phyloP scores from a whole-genome alignment of 1,284 basidiomycete genomes.

The Austroboletus novae-zelandiae region DNA sequence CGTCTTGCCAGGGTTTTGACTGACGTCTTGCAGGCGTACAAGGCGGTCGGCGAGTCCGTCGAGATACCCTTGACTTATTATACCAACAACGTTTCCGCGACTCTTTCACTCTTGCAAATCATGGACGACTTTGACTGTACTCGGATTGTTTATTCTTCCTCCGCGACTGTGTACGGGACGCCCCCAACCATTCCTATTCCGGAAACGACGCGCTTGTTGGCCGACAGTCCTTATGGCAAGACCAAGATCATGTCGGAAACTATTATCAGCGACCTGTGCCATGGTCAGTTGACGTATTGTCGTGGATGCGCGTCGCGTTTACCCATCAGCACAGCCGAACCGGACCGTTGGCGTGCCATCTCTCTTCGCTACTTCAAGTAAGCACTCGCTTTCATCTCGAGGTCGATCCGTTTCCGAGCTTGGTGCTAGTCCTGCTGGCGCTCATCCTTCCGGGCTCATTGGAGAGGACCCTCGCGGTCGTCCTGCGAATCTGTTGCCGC shows the following conservation, averaged over 20 bases:
- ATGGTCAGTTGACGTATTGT: constrained; percentile 46
- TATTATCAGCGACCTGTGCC: constrained; percentile 87
- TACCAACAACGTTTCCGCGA: constrained; percentile 86
- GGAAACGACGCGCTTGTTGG: constrained; percentile 85
- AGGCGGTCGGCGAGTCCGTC: constrained; percentile 97
- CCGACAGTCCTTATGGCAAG: constrained; percentile 93
- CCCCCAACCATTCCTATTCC: constrained; percentile 93
- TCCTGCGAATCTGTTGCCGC: constrained; percentile 92
- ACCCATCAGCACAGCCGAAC: constrained; percentile 51
- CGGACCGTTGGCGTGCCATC: constrained; percentile 73
- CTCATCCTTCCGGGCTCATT: constrained; percentile 93
- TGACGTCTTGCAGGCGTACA: constrained; percentile 70
- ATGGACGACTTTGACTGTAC: constrained; percentile 86
- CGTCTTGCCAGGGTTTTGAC: not conserved
- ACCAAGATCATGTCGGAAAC: constrained; percentile 96
- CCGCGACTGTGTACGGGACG: constrained; percentile 98
- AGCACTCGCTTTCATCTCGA: constrained; percentile 24
- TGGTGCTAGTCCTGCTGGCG: constrained; percentile 80
- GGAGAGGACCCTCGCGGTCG: constrained; percentile 96
- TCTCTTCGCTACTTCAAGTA: constrained; percentile 97
- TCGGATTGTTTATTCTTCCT: constrained; percentile 95
- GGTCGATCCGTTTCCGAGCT: constrained; percentile 1
- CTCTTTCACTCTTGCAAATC: constrained; percentile 76
- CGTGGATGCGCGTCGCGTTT: constrained; percentile 4
- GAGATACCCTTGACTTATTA: constrained; percentile 95